Base-by-base conservation (phyloP, 129 eudicot genomes). In the Centrapalus pauciflorus region DNA sequence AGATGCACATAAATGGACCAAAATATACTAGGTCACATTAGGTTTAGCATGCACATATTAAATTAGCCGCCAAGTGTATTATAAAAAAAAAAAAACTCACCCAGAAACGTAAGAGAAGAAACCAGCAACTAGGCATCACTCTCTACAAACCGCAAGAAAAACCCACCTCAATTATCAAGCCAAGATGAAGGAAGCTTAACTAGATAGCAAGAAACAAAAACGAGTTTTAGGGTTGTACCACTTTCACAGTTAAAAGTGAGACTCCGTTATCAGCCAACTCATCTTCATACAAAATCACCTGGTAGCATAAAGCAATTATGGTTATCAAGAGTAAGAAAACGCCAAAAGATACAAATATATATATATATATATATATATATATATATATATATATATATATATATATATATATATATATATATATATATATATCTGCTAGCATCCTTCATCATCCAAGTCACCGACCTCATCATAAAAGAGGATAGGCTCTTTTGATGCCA, bases 71-170 rank as follows among this genome's bases (percentile, higher is more conserved):
- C 32, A 46, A 60, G 48, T 48, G 41, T 37, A 61, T 23, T 32
- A 46, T 38, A 26, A 67, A 33, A 20, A 45, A 34, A 51, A 24
- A 35, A 23, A 5, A 37, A 85, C 96, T 83, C 83, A 93, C 98
- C 98, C 98, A 93, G 79, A 85, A 93, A 78, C 98, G 96, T 82
- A 93, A 62, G 64, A 93, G 96, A 80, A 93, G 87, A 80, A 85
- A 93, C 98, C 98, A 93, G 43, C 84, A 83, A 52, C 89, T 93
- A n/a, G 98, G 95, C 98, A 86, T 93, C 61, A 93, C 98, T 72
- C 98, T 83, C 98, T 93, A 78, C 77, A 84, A 77, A 71, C 46
- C 34, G 26, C 62, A 75, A 30, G 19, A 27, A 59, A n/a, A 67
- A 46, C 3, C 25, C 13, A 1, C 48, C 26, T 0, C 9, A 16